Conservation (phyloP, 768 basidiomycete genomes). For the Russula emetica region DNA sequence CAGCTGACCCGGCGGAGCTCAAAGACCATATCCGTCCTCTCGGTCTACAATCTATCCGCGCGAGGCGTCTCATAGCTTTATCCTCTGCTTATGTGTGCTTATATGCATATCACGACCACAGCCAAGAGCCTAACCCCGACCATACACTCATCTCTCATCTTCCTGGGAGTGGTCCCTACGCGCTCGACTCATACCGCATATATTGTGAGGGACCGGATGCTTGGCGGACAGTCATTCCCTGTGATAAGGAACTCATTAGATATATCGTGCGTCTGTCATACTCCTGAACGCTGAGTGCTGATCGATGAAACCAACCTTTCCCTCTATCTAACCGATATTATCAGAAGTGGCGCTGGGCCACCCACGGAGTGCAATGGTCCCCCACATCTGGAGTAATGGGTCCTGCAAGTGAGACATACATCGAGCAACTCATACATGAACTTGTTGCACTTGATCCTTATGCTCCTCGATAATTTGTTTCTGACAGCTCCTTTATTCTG, state of each 20-base stretch:
- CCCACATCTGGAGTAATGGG: slow-evolving; percentile 43
- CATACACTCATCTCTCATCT: slow-evolving; percentile 48
- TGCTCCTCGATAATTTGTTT: too few species aligned
- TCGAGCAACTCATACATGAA: slow-evolving; percentile 24
- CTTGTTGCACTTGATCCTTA: slow-evolving; percentile 22
- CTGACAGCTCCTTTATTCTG: too few species aligned
- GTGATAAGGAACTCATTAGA: slow-evolving; percentile 64
- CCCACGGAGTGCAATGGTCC: slow-evolving; percentile 49
- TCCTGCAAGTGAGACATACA: slow-evolving; percentile 18
- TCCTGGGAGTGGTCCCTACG: slow-evolving; percentile 65
- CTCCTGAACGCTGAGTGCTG: neutral
- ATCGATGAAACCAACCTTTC: neutral
- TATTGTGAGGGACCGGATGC: slow-evolving; percentile 49
- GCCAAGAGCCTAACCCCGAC: neutral
- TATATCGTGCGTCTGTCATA: slow-evolving; percentile 50
- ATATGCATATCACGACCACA: too few species aligned
- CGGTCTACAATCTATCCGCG: slow-evolving; percentile 56
- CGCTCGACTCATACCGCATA: slow-evolving; percentile 72
- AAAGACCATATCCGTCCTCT: slow-evolving; percentile 46
- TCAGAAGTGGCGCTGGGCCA: slow-evolving; percentile 74
- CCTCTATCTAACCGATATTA: too few species aligned
- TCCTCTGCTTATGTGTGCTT: slow-evolving; percentile 43
- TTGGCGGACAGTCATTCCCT: slow-evolving; percentile 61
- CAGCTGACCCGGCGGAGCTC: slow-evolving; percentile 47
- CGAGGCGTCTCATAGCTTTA: slow-evolving; percentile 51